Evolutionary conservation across 352 stramenopile genomes (phyloP), one percentile per base, ranked within the genome.

Genomic region (Pythium biforme): DNA sequence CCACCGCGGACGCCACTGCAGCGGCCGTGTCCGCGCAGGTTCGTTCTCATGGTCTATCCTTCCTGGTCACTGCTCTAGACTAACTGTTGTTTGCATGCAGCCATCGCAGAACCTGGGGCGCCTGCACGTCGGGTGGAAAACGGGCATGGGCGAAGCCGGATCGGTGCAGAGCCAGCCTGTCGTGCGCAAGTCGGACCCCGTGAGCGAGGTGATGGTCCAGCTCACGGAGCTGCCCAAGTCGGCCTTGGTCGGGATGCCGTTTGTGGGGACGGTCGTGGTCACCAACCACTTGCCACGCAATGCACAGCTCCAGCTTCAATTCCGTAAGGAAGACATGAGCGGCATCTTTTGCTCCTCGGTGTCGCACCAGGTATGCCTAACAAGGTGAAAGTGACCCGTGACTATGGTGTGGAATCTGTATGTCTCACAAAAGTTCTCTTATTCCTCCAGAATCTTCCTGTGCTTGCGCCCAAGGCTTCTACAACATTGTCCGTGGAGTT

Each of bases 91-190:
- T 6, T 26, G 25, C 14, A 12, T 49, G 14, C n/a, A 88, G 77
- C 68, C 66, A 9, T 88, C 81, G 1, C 75, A 86, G 57, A 89
- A 90, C 43, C 57, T 91, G 11, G 86, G 86, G 0, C 76, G 84
- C 19, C 72, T 95, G 17, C 81, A 94, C 57, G 83, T 95, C 3
- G 78, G 79, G 17, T 95, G 86, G 86, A 92, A 93, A 71, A 89
- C 77, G 15, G 80, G 79, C 3, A 81, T 92, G 49, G 86, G 86
- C 1, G 86, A 95, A 71, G 80, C 86, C 23, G 86, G 86, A 0
- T 89, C 82, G 0, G 77, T 95, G 19, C 81, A 93, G 55, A 95
- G 84, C 29, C 84, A 94, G 61, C 80, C 81, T 6, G 79, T 94
- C 22, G 76, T 92, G 66, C 65, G 79, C 23, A 94, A 94, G 61